Percentiles rank a stretch among this genome's conserved stretches.
Conservation (phyloP, 257 asterid species). For the Jasminum sambac region DNA sequence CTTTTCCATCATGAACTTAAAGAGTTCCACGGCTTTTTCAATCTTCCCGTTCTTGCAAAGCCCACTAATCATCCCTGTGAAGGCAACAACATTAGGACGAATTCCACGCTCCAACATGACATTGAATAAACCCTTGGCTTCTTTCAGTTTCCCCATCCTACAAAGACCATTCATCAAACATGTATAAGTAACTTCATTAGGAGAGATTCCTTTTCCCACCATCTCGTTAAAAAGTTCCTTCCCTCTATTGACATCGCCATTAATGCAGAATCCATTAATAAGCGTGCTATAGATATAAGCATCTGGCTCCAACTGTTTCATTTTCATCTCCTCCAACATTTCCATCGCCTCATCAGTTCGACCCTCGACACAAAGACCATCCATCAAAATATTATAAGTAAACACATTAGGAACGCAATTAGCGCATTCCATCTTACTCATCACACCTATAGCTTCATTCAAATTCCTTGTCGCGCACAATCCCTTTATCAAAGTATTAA, state of each 20-base stretch:
- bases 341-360: slow-evolving; percentile 42
- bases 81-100: slow-evolving; percentile 58
- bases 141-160: slow-evolving; percentile 52
- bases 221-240: slow-evolving; percentile 52
- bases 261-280: slow-evolving; percentile 50
- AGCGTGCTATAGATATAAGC: slow-evolving; percentile 42
- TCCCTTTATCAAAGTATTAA: slow-evolving; percentile 61
- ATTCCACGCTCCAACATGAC: slow-evolving; percentile 55
- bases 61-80: slow-evolving; percentile 52
- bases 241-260: slow-evolving; percentile 50
- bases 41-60: slow-evolving; percentile 50
- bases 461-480: slow-evolving; percentile 56
- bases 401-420: slow-evolving; percentile 37
- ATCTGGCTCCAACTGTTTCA: slow-evolving; percentile 48
- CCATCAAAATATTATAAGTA: slow-evolving; percentile 50
- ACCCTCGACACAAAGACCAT: slow-evolving; percentile 48
- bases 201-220: slow-evolving; percentile 54
- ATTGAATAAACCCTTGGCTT: slow-evolving; percentile 49
- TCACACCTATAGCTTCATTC: slow-evolving; percentile 46
- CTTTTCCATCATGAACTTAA: slow-evolving; percentile 55
- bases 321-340: slow-evolving; percentile 56
- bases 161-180: slow-evolving; percentile 57
- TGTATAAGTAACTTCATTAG: slow-evolving; percentile 51
- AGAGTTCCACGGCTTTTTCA: slow-evolving; percentile 55
- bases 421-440: slow-evolving; percentile 54